Percentiles rank a stretch among this genome's conserved stretches.
phyloP scores from a whole-genome alignment of 2,329 filamentous ascomycete genomes.

The Amesomyces nigricolor region DNA sequence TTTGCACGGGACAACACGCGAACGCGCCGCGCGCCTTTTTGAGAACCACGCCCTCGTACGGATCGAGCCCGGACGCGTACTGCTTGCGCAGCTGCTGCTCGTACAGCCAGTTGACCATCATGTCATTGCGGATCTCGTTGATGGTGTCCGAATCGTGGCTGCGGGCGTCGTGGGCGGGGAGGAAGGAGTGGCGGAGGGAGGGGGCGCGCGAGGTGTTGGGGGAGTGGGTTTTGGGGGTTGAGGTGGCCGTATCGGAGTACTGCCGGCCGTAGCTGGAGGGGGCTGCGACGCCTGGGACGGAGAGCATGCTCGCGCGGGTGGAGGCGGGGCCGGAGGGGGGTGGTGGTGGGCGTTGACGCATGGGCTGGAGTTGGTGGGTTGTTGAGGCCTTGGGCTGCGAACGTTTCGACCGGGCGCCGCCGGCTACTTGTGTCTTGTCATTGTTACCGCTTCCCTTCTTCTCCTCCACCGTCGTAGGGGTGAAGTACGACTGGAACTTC shows the following conservation, averaged over 20 bases:
- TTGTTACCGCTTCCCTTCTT: background rate
- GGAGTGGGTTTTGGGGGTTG: conserved; percentile 6
- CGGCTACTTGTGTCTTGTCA: conserved; percentile 3
- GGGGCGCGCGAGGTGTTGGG: conserved; percentile 15
- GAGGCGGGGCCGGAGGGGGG: conserved; percentile 1
- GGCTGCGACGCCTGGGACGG: conserved; percentile 12
- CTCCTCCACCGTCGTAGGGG: conserved; percentile 8
- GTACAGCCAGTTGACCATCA: conserved; percentile 60
- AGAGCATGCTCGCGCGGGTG: conserved; percentile 14
- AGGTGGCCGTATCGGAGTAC: conserved; percentile 9
- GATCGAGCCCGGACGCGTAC: conserved; percentile 34
- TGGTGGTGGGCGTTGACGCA: conserved; percentile 9
- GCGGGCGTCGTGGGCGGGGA: conserved; percentile 36
- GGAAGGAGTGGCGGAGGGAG: conserved; percentile 30
- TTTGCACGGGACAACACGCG: conserved; percentile 36
- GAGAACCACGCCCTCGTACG: conserved; percentile 37
- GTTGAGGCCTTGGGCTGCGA: conserved; percentile 11
- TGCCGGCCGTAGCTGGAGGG: background rate
- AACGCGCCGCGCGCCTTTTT: conserved; percentile 36
- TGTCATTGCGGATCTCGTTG: conserved; percentile 51
- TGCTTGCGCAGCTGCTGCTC: conserved; percentile 52
- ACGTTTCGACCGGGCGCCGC: background rate
- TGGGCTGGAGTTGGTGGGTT: conserved; percentile 16
- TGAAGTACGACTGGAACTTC: conserved; percentile 21
- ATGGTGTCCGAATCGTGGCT: conserved; percentile 40